These are phyloP conservation scores for Xylaria acuta DNA, from an alignment of 495 filamentous ascomycete genomes.

Conservation along the genomic window DNA sequence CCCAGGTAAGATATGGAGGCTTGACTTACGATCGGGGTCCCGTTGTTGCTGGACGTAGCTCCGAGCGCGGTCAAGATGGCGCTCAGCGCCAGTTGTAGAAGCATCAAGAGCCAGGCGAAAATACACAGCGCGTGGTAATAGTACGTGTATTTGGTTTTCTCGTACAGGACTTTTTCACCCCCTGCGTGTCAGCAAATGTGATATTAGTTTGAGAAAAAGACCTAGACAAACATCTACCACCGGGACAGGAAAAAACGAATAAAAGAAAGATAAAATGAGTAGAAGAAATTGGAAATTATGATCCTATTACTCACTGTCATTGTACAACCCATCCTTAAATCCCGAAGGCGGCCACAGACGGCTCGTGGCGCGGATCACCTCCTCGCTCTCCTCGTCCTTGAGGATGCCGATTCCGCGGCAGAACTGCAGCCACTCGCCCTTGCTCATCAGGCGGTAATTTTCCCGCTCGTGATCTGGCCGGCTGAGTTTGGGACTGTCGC, in stretches of 20 bases:
- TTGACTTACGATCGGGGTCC: slow-evolving; percentile 42
- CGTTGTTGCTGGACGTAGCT: slow-evolving; percentile 34
- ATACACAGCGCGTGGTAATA: slow-evolving; percentile 42
- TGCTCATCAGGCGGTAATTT: slow-evolving; percentile 45
- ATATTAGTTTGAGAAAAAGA: too few species aligned
- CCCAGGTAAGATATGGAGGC: not conserved
- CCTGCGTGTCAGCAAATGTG: not conserved
- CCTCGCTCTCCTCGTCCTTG: slow-evolving; percentile 50
- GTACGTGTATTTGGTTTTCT: slow-evolving; percentile 49
- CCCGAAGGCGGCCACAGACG: slow-evolving; percentile 54
- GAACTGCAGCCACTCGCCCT: slow-evolving; percentile 52
- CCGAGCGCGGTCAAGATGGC: slow-evolving; percentile 54
- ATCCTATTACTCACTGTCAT: slow-evolving; percentile 34
- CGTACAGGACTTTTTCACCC: slow-evolving; percentile 35
- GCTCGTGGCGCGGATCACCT: slow-evolving; percentile 48
- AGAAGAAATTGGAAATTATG: not conserved
- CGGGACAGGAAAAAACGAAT: not conserved
- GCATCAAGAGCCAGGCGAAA: slow-evolving; percentile 50
- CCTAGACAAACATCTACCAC: too few species aligned
- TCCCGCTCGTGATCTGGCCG: not conserved
- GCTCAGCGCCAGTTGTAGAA: slow-evolving; percentile 51
- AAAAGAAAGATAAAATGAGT: not conserved
- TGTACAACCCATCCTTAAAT: slow-evolving; percentile 51
- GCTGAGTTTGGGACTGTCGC: not conserved
- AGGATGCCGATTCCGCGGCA: slow-evolving; percentile 55